Evolutionary conservation across 1,284 basidiomycete species (phyloP).

Genomic region (Macrocybe sp.): DNA sequence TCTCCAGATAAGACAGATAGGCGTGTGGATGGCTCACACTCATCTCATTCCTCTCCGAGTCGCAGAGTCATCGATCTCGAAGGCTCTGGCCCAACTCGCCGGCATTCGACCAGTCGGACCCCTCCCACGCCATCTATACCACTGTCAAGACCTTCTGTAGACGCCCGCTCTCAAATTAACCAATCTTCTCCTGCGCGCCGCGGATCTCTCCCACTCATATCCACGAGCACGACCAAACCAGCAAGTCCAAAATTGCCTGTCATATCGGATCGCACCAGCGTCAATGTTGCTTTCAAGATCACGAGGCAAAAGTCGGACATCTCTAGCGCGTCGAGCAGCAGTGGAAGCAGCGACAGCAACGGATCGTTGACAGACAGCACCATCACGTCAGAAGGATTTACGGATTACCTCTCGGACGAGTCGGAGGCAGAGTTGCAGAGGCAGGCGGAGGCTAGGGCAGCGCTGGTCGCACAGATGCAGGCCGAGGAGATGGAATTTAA

Average conservation of each 20-base stretch:
- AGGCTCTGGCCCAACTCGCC: slow-evolving; percentile 18
- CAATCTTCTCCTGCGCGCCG: slow-evolving; percentile 17
- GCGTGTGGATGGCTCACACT: slow-evolving; percentile 31
- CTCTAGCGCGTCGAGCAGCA: slow-evolving; percentile 53
- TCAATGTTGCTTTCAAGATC: too few species aligned
- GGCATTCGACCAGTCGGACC: slow-evolving; percentile 34
- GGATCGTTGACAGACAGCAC: slow-evolving; percentile 65
- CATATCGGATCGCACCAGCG: too few species aligned
- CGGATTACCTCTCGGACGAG: slow-evolving; percentile 80
- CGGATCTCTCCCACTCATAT: slow-evolving; percentile 20
- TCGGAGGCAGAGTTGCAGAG: slow-evolving; percentile 78
- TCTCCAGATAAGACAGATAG: slow-evolving; percentile 44
- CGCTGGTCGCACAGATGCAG: slow-evolving; percentile 68
- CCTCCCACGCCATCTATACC: slow-evolving; percentile 33
- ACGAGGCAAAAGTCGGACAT: slow-evolving; percentile 7
- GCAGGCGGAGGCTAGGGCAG: slow-evolving; percentile 73
- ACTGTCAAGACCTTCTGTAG: slow-evolving; percentile 24
- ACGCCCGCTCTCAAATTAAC: slow-evolving; percentile 19
- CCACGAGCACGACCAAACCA: slow-evolving; percentile 13
- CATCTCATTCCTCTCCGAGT: slow-evolving; percentile 51
- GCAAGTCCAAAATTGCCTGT: slow-evolving; percentile 9
- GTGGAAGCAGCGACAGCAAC: slow-evolving; percentile 49
- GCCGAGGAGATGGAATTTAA: slow-evolving; percentile 76
- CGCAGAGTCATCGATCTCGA: slow-evolving; percentile 56
- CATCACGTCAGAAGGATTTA: slow-evolving; percentile 78